phyloP scores from a whole-genome alignment of 192 early-diverging fungal species.

The Backusella macrospora region DNA sequence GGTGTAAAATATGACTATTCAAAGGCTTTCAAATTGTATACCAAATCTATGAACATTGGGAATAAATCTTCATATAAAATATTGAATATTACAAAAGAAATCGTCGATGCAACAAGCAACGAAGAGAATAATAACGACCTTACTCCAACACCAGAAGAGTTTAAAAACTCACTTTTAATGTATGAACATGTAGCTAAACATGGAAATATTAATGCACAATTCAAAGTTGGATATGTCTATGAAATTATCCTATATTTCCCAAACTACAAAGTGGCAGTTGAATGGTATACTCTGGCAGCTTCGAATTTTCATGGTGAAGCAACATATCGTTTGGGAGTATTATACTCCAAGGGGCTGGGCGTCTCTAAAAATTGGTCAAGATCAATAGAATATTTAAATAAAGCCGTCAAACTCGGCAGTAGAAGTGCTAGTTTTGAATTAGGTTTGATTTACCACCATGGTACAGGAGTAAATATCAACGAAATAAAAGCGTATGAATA shows the following conservation, averaged over 20 bases:
- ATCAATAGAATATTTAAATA: background rate
- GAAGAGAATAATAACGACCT: background rate
- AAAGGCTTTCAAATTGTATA: background rate
- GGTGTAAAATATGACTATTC: background rate
- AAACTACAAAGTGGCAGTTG: background rate
- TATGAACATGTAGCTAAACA: too few relatives aligned
- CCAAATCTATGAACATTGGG: background rate
- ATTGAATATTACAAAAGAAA: background rate
- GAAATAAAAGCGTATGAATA: too few relatives aligned
- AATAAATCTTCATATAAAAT: background rate
- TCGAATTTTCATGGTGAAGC: background rate
- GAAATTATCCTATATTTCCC: too few relatives aligned
- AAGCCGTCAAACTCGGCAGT: too few relatives aligned
- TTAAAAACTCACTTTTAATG: too few relatives aligned
- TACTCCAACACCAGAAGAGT: background rate
- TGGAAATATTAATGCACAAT: too few relatives aligned
- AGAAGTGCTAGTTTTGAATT: too few relatives aligned
- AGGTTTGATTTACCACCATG: too few relatives aligned
- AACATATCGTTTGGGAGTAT: background rate
- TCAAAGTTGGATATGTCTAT: too few relatives aligned
- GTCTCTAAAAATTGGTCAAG: background rate
- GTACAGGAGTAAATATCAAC: too few relatives aligned
- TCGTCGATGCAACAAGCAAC: background rate
- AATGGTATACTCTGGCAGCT: background rate
- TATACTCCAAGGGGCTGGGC: too few relatives aligned